Base-by-base conservation (phyloP, 768 basidiomycete genomes). In the Leucocoprinus sp. region DNA sequence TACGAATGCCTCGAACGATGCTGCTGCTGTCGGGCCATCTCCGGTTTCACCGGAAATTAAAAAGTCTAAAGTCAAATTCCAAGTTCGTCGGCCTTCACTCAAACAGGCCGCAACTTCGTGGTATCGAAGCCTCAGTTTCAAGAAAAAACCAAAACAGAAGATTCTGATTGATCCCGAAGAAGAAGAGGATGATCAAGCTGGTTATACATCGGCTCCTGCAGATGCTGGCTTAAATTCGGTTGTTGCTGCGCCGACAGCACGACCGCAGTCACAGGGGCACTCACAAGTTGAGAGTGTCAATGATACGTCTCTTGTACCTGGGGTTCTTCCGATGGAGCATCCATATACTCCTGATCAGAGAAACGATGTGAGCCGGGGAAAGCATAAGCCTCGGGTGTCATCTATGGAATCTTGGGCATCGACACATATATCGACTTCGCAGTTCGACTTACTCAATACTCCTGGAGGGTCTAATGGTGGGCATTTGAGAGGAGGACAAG, bases 101-200 rank as follows among this genome's bases (percentile, higher is more conserved):
- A 64, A 64, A 49, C 57, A 62, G 27, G 62, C 68, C 39, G 60
- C 60, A 8, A 46, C 55, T 28, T 65, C 67, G 9, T 71, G 68
- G 70, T 69, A 67, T 41, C 61, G 67, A 15, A 62, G 62, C 7
- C 56, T 69, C 17, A 67, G 66, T 42, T 58, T 63, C 17, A 61
- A 65, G 21, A 63, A 53, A 41, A 63, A 64, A 44, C 61, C 54
- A 23, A 63, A 60, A 42, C 61, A 54, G 24, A 48, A 48, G 33
- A 22, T 48, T 11, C 52, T 61, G 12, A 64, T 65, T 29, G 64
- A 67, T 47, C 66, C 64, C 1, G 51, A 54, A 9, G 63, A 63
- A 23, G 58, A 60, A 50, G 18, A 38, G 3, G 15, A 64, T 49
- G 38, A 60, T 59, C 38, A 59, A 57, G 51, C 55, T 60, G 8